A percentile compares a stretch with the other conserved stretches of the same genome.
These are phyloP conservation scores for Chimonanthus salicifolius DNA, from an alignment of 164 flowering plant species.

Conservation along the genomic window DNA sequence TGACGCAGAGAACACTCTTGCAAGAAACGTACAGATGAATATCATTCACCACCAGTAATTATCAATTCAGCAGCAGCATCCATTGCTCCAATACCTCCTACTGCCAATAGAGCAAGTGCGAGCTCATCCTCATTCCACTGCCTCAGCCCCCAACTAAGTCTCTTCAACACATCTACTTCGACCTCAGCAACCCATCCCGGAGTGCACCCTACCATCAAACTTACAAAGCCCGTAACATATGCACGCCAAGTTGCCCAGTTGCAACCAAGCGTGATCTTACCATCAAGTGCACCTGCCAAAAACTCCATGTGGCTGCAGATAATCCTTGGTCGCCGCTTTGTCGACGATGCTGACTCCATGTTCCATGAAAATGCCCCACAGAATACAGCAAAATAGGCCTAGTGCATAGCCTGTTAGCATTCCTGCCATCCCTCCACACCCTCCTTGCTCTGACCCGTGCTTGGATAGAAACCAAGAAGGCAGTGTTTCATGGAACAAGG, in stretches of 20 bases:
- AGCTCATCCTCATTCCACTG: constrained; percentile 89
- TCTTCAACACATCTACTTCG: constrained; percentile 59
- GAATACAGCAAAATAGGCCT: constrained; percentile 71
- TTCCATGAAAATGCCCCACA: constrained; percentile 92
- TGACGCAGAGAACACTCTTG: neutral
- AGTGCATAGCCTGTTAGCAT: constrained; percentile 78
- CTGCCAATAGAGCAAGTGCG: constrained; percentile 65
- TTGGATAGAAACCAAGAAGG: constrained; percentile 91
- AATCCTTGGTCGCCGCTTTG: constrained; percentile 59
- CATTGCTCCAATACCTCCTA: constrained; percentile 70
- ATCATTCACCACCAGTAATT: constrained; percentile 18
- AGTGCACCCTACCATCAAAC: constrained; percentile 64
- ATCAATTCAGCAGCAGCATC: constrained; percentile 80
- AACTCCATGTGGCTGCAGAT: constrained; percentile 70
- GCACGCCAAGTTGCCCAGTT: constrained; percentile 82
- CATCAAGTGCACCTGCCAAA: constrained; percentile 78
- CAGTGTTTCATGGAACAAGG: constrained; percentile 73
- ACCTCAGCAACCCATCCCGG: constrained; percentile 77
- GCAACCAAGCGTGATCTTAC: constrained; percentile 85
- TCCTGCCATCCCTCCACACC: constrained; percentile 41
- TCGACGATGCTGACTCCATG: constrained; percentile 47
- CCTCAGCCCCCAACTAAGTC: constrained; percentile 68
- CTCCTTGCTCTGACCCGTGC: constrained; percentile 39
- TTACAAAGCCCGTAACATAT: constrained; percentile 68
- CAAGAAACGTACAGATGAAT: neutral